Evolutionary conservation across 2,329 filamentous ascomycete genomes (phyloP).

Genomic region (Aspergillus sergii): DNA sequence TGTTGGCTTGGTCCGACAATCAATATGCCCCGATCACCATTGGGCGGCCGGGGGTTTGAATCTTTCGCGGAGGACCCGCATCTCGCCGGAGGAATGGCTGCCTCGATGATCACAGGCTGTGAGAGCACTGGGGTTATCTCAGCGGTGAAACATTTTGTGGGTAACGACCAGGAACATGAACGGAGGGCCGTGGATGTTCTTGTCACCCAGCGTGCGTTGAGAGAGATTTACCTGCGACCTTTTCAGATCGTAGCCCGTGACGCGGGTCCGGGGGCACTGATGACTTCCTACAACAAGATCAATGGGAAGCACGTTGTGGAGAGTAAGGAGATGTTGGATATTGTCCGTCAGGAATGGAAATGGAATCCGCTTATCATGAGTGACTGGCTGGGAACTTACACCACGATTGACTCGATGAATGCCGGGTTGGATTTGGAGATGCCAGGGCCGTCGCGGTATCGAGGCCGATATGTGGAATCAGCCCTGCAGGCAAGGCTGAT

Average conservation of each 20-base stretch:
- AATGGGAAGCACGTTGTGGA: slow-evolving; percentile 47
- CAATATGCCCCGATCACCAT: slow-evolving; percentile 62
- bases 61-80: slow-evolving; percentile 31
- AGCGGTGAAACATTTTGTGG: slow-evolving; percentile 65
- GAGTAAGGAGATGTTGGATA: slow-evolving; percentile 28
- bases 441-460: slow-evolving; percentile 24
- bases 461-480: slow-evolving; percentile 39
- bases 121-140: slow-evolving; percentile 71
- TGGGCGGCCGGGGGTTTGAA: slow-evolving; percentile 32
- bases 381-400: slow-evolving; percentile 32
- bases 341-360: slow-evolving; percentile 37
- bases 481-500: slow-evolving; percentile 33
- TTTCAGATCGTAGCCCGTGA: slow-evolving; percentile 60
- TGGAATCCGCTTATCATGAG: slow-evolving; percentile 39
- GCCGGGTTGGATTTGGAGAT: slow-evolving; percentile 32
- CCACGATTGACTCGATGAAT: slow-evolving; percentile 22
- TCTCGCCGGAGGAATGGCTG: slow-evolving; percentile 25
- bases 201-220: slow-evolving; percentile 50
- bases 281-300: slow-evolving; percentile 57
- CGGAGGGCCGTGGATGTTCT: slow-evolving; percentile 33
- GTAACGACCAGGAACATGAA: slow-evolving; percentile 39
- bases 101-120: slow-evolving; percentile 58
- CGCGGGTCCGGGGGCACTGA: slow-evolving; percentile 54
- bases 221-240: slow-evolving; percentile 62
- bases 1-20: slow-evolving; percentile 64